Base-by-base conservation (phyloP, 1,284 basidiomycete genomes). In the Austroboletus niveus region DNA sequence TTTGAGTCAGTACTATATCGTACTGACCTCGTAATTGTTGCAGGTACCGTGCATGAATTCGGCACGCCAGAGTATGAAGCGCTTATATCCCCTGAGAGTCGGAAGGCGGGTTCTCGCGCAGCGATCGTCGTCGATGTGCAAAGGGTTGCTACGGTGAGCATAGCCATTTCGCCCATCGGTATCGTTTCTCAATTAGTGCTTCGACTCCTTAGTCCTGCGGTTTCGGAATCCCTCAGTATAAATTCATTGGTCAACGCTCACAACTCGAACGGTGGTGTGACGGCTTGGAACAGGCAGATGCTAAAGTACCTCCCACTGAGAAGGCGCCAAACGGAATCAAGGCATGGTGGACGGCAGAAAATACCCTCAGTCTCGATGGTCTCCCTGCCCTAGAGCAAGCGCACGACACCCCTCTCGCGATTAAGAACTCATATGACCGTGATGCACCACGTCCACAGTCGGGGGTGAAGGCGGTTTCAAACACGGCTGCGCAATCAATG, bases 51-150 rank as follows among this genome's bases (percentile, higher is more conserved):
- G 4, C 69, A 78, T 53, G 81, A 82, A 60, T 79, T 76, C 45
- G 81, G 77, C 31, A 76, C 78, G 2, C 71, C 75, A 0, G 75
- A 79, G 56, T 83, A 79, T 55, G 69, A 75, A 38, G 61, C 55
- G 10, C 62, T 76, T 34, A 67, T 83, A 17, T 72, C 78, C 2
- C 48, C 68, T 1, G 68, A 70, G 24, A 68, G 68, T 45, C 72
- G 80, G 39, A 72, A 73, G 41, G 73, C 79, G 6, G 80, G 80
- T 7, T 79, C 80, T 29, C 76, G 80, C 24, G 69, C 77, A 0
- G 75, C 73, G 34, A 77, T 84, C 48, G 69, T 78, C 50, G 52
- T 82, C 6, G 72, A 81, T 47, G 66, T 84, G 7, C 71, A 80
- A 56, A 74, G 76, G 69, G 78, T 78, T 52, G 64, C 73, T 56